Percentiles rank a stretch among this genome's conserved stretches.
These are phyloP conservation scores for Suhomyces maxii DNA, from an alignment of 1,139 yeast genomes.

Conservation along the genomic window DNA sequence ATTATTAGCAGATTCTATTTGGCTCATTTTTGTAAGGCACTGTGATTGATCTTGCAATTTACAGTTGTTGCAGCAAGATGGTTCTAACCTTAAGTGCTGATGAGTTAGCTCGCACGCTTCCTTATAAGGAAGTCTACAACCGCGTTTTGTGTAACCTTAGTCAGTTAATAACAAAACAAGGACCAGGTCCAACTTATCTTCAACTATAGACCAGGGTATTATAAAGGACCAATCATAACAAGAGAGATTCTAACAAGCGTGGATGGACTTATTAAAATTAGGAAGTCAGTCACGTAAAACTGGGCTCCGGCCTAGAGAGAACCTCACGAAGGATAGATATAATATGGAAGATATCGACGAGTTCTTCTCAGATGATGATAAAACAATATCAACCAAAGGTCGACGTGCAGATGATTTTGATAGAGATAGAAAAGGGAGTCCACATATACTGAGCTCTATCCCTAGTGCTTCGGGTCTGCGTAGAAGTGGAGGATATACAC, in stretches of 20 bases:
- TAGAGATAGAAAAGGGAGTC: neutral
- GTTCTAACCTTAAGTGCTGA: too few species aligned
- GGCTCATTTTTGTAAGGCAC: too few species aligned
- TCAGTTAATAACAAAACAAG: slow-evolving; percentile 9
- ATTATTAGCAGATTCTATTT: too few species aligned
- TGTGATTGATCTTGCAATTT: too few species aligned
- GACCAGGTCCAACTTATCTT: neutral
- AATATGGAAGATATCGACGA: slow-evolving; percentile 82
- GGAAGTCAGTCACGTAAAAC: slow-evolving; percentile 62
- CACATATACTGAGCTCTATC: neutral
- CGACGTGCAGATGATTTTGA: neutral
- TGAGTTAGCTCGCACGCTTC: neutral
- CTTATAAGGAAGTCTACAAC: neutral
- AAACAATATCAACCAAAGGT: slow-evolving; percentile 7
- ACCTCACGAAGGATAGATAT: slow-evolving; percentile 59
- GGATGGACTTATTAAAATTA: slow-evolving; percentile 51
- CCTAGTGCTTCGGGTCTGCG: neutral
- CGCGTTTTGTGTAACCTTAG: slow-evolving; percentile 11
- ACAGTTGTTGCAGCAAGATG: too few species aligned
- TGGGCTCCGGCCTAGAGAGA: slow-evolving; percentile 52
- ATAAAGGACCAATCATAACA: neutral
- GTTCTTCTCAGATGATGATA: slow-evolving; percentile 55
- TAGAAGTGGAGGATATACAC: slow-evolving; percentile 1
- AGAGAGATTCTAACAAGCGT: neutral
- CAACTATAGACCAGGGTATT: neutral